A percentile compares a stretch with the other conserved stretches of the same genome.
phyloP scores from a whole-genome alignment of 805 yeast species.

The Soucietia sequanensis region DNA sequence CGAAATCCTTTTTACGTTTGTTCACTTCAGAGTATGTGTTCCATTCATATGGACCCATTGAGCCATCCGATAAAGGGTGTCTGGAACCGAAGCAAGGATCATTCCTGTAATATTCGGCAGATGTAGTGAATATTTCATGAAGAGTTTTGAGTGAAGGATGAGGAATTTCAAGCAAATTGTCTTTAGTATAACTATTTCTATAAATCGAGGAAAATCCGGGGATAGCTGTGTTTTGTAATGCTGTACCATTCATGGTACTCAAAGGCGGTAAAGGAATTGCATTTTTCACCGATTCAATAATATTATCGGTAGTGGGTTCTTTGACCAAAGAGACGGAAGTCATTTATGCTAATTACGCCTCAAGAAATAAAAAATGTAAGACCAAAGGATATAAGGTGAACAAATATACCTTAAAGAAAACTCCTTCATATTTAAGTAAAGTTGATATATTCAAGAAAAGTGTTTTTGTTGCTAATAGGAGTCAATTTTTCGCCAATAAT shows the following conservation, averaged over 20 bases:
- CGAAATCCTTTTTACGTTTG: constrained; percentile 27
- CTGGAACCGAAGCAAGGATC: constrained; percentile 49
- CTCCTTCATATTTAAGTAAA: no score
- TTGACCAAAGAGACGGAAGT: no score
- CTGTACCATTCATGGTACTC: neutral
- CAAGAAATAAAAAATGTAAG: no score
- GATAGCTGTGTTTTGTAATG: constrained; percentile 37
- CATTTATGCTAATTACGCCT: no score
- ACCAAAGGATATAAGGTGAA: no score
- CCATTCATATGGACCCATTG: constrained; percentile 30
- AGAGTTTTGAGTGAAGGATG: constrained; percentile 47
- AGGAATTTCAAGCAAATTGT: constrained; percentile 29
- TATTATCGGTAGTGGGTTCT: no score
- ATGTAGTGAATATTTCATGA: constrained; percentile 42
- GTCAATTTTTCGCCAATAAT: no score
- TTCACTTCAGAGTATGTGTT: constrained; percentile 23
- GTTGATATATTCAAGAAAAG: no score
- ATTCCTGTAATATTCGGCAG: constrained; percentile 33
- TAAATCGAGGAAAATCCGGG: constrained; percentile 53
- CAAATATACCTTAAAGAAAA: no score
- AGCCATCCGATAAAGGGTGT: constrained; percentile 20
- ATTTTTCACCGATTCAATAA: no score
- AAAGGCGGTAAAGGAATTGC: no score
- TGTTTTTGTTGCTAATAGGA: no score
- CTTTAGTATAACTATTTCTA: constrained; percentile 33